Conservation (phyloP, 2,329 filamentous ascomycete genomes). For the Nemania diffusa region DNA sequence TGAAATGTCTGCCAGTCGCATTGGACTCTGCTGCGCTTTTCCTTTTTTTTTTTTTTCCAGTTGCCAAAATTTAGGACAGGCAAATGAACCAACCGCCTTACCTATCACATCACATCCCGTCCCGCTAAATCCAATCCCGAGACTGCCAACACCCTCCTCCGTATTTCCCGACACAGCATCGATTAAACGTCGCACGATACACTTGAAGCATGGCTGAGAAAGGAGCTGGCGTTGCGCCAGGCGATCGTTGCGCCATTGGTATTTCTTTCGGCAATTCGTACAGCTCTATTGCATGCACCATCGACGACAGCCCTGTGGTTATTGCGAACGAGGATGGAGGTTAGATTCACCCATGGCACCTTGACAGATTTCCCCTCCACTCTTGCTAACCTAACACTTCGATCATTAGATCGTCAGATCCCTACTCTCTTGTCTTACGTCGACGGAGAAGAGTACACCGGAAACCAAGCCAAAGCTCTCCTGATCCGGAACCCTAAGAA, state of each 20-base stretch:
- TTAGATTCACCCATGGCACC: conserved; percentile 56
- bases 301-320: conserved; percentile 94
- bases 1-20: conserved; percentile 29
- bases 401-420: conserved; percentile 85
- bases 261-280: conserved; percentile 98
- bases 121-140: conserved; percentile 17
- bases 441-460: conserved; percentile 95
- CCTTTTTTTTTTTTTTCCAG: conserved; percentile 40
- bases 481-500: conserved; percentile 92
- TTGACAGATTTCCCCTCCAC: background rate
- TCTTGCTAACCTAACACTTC: conserved; percentile 30
- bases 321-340: conserved; percentile 99
- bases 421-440: conserved; percentile 94
- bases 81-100: conserved; percentile 17
- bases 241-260: conserved; percentile 81
- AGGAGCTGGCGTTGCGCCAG: conserved; percentile 61
- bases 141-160: conserved; percentile 22
- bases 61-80: conserved; percentile 38
- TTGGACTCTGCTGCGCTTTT: background rate
- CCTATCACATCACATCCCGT: conserved; percentile 28
- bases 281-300: conserved; percentile 94
- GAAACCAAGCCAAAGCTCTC: conserved; percentile 93
- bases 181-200: background rate
- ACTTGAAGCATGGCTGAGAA: conserved; percentile 44
- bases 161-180: conserved; percentile 1